A percentile compares a stretch with the other conserved stretches of the same genome.
Evolutionary conservation across 225 moss, liverwort and hornwort genomes (phyloP).

Genomic region (Asterella californica): DNA sequence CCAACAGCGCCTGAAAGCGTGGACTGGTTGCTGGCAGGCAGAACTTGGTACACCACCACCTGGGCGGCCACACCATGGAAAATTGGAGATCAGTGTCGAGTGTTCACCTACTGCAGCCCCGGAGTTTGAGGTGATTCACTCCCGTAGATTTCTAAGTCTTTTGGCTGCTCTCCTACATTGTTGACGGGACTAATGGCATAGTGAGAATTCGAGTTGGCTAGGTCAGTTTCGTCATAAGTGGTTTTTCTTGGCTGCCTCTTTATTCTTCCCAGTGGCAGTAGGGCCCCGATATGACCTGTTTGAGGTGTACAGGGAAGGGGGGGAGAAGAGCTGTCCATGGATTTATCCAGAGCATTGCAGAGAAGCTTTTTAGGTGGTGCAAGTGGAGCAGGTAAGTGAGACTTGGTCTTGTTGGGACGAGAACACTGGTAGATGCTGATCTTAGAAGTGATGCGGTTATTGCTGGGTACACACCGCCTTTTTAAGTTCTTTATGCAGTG

Average conservation of each 20-base stretch:
- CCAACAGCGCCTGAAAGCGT: not conserved
- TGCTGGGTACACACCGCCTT: no score
- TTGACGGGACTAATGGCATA: no score
- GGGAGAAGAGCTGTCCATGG: slow-evolving; percentile 92
- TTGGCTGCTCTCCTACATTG: no score
- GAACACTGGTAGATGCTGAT: not conserved
- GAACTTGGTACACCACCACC: slow-evolving; percentile 81
- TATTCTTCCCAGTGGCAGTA: not conserved
- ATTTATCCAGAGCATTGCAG: slow-evolving; percentile 82
- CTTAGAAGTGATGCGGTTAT: no score
- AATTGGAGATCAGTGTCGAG: slow-evolving; percentile 76
- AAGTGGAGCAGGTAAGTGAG: slow-evolving; percentile 68
- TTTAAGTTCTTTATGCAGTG: no score
- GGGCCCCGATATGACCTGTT: not conserved
- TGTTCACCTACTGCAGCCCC: slow-evolving; percentile 89
- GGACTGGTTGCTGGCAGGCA: slow-evolving; percentile 48
- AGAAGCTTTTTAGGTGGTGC: slow-evolving; percentile 85
- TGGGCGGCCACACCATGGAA: slow-evolving; percentile 75
- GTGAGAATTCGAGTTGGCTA: not conserved
- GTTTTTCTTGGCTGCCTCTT: not conserved
- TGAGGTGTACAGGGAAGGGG: slow-evolving; percentile 64
- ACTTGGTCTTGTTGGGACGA: not conserved
- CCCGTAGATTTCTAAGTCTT: not conserved
- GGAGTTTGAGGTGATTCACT: slow-evolving; percentile 64
- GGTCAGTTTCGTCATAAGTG: not conserved